phyloP scores from a whole-genome alignment of 176 grass and related monocot genomes.

The Pontederia paniculata region DNA sequence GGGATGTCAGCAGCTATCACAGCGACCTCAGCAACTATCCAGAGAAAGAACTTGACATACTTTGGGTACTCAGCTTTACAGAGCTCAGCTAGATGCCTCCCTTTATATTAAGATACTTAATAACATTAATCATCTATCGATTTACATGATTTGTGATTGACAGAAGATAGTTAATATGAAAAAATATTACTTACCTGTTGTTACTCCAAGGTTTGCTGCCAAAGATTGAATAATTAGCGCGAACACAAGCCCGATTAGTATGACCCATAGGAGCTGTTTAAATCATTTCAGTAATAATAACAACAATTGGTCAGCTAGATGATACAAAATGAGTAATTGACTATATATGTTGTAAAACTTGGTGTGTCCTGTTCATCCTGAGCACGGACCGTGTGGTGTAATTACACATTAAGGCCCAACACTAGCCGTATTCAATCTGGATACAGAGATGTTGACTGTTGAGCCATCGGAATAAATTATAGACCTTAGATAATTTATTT shows the following conservation, averaged over 20 bases:
- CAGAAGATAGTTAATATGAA: not conserved
- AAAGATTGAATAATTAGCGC: conserved; percentile 83
- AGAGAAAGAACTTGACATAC: conserved; percentile 1
- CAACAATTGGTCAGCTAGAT: too few relatives aligned
- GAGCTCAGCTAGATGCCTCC: conserved; percentile 13
- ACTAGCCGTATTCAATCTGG: too few relatives aligned
- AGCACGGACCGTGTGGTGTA: too few relatives aligned
- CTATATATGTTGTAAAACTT: too few relatives aligned
- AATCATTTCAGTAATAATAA: not conserved
- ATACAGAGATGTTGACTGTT: too few relatives aligned
- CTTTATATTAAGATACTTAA: not conserved
- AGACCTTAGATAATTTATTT: too few relatives aligned
- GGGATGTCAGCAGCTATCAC: conserved; percentile 17
- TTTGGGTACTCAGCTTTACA: conserved; percentile 18
- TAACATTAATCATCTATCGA: not conserved
- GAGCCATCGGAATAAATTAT: too few relatives aligned
- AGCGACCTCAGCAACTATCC: conserved; percentile 4
- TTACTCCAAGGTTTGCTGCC: conserved; percentile 77
- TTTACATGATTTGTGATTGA: not conserved
- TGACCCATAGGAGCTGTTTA: conserved; percentile 77
- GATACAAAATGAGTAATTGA: too few relatives aligned
- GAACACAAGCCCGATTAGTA: conserved; percentile 76
- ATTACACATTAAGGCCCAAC: too few relatives aligned
- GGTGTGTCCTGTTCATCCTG: too few relatives aligned
- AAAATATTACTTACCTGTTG: conserved; percentile 39